Conservation (phyloP, 2,329 filamentous ascomycete genomes). For the Aspergillus caelatus region DNA sequence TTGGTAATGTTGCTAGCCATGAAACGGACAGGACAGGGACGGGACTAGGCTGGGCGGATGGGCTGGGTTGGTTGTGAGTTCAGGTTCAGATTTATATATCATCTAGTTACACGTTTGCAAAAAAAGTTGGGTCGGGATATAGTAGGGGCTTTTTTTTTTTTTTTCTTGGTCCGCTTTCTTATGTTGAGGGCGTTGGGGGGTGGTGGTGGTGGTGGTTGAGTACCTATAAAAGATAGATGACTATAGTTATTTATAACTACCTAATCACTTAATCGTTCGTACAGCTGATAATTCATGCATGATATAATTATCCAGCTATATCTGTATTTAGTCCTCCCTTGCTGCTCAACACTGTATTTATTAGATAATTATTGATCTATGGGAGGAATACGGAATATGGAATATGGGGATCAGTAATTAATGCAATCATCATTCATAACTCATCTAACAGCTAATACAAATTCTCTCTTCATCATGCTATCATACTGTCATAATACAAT, state of each 20-base stretch:
- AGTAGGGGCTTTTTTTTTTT: background rate
- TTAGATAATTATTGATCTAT: too few relatives aligned
- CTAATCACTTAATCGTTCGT: too few relatives aligned
- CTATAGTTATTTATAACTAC: background rate
- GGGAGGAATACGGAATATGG: too few relatives aligned
- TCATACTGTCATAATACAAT: constrained; percentile 18
- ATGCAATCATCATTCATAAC: constrained; percentile 17
- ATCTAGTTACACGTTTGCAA: background rate
- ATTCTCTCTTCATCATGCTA: constrained; percentile 7
- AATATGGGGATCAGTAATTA: background rate
- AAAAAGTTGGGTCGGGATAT: background rate
- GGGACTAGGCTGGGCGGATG: background rate
- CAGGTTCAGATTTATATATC: background rate
- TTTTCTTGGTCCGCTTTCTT: background rate
- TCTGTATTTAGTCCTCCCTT: background rate
- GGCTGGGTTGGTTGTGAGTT: background rate
- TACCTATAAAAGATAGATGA: background rate
- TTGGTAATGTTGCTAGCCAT: background rate
- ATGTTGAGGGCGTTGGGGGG: background rate
- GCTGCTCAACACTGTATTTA: too few relatives aligned
- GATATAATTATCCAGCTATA: too few relatives aligned
- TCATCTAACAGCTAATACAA: constrained; percentile 16
- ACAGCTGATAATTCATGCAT: too few relatives aligned
- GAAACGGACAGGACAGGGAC: background rate
- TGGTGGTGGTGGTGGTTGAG: background rate